Percentiles rank a stretch among this genome's conserved stretches.
Conservation (phyloP, 441 rosid species). For the Adansonia rubrostipa region DNA sequence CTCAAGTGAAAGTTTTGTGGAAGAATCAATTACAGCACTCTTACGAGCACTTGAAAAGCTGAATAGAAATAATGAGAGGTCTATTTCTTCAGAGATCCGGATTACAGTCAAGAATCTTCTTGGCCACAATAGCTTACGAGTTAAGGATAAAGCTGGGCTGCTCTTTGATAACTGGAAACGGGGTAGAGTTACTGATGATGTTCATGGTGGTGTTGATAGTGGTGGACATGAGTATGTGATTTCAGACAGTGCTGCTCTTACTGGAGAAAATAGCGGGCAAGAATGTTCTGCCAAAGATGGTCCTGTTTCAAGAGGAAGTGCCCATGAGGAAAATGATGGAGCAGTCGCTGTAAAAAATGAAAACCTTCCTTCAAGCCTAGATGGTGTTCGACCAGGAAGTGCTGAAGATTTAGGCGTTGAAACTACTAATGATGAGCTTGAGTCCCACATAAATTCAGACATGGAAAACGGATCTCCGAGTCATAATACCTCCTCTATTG, state of each 20-base stretch:
- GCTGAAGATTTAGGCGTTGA: constrained; percentile 44
- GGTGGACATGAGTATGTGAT: constrained; percentile 38
- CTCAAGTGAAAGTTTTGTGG: constrained; percentile 56
- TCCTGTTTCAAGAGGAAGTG: constrained; percentile 44
- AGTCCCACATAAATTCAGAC: constrained; percentile 31
- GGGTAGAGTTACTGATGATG: constrained; percentile 38
- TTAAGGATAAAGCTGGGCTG: constrained; percentile 76
- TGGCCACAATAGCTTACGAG: constrained; percentile 61
- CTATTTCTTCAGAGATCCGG: constrained; percentile 84
- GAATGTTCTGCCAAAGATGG: constrained; percentile 44
- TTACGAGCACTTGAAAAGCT: constrained; percentile 77
- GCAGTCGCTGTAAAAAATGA: constrained; percentile 43
- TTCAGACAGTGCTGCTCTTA: constrained; percentile 34
- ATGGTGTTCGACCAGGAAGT: constrained; percentile 43
- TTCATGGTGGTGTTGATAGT: constrained; percentile 43
- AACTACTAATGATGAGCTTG: constrained; percentile 36
- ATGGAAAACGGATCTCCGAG: constrained; percentile 43
- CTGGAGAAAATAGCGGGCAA: constrained; percentile 38
- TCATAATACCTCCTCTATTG: constrained; percentile 35
- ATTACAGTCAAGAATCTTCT: constrained; percentile 68
- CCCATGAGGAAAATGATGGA: constrained; percentile 42
- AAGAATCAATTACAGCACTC: constrained; percentile 76
- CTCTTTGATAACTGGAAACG: constrained; percentile 69
- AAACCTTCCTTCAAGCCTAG: constrained; percentile 42
- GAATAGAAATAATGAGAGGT: constrained; percentile 64